Evolutionary conservation across 148 eudicot species (phyloP), one percentile per base, ranked within the genome.

Genomic region (Rhododendron williamsianum): DNA sequence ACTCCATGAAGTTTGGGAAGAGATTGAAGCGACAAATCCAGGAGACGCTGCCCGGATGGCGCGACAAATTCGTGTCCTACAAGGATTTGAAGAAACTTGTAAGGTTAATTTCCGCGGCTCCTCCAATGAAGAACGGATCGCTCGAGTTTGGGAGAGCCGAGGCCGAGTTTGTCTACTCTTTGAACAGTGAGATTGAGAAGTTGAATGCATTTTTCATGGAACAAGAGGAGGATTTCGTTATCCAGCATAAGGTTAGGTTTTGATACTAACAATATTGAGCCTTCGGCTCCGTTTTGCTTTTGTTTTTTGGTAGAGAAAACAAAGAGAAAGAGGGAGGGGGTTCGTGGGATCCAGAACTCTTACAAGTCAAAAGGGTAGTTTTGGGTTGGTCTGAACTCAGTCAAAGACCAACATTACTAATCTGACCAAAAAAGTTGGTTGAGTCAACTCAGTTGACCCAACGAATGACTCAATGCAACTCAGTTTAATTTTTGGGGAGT

Each of bases 121-220:
- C 91, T 16, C 77, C 81, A 6, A 5, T 27, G 81, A 23, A 80
- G 84, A 82, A 18, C 33, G 88, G 89, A 48, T 89, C 92, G 58
- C 35, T 51, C 7, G 91, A 90, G 82, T 90, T 36, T 54, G 92
- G 85, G 10, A 92, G 87, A 45, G 88, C 92, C 10, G 95, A 93
- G 87, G 90, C 89, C 6, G 93, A 92, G 88, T 96, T 96, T 87
- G 91, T 96, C 9, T 88, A 69, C 60, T 87, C 92, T 46, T 83
- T 96, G 91, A 92, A 96, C 86, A 81, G 84, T 90, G 96, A 96
- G 92, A 92, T 96, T 43, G 98, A 96, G 0, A 96, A 94, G 86
- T 91, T 95, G 69, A 96, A 96, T 84, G 83, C 91, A 3, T 94
- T 96, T 81, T 94, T 94, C 82, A 86, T 92, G 91, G 98, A 95